Evolutionary conservation across 306 rosid species (phyloP), one percentile per base, ranked within the genome.

Genomic region (Ammopiptanthus mongolicus): DNA sequence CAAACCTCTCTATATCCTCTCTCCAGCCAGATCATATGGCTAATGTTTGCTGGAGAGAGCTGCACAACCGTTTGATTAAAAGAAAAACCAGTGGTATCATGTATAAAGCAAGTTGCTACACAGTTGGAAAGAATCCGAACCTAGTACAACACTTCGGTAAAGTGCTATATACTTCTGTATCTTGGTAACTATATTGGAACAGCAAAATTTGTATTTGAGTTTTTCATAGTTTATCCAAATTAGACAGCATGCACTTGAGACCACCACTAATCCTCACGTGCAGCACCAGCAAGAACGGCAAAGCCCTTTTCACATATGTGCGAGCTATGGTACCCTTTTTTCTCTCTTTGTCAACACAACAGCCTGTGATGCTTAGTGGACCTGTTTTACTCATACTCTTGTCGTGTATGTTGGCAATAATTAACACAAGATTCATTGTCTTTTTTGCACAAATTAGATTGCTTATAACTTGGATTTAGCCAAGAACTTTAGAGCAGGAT

Each of bases 341-440:
- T 36, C 0, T 6, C 41, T 9, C 6, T 36, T 36, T 36, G 9
- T 63, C 69, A 73, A 73, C 39, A 78, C 11, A 69, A 69, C 57
- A 57, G 68, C 39, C 39, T 66, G 79, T 66, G 61, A 50, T 71
- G 51, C n/a, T 15, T 18, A 39, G 15, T 73, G 60, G 33, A n/a
- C 21, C 19, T 42, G 6, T 18, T 61, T 12, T 42, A 4, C 53
- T 17, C 71, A 48, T 74, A 21, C 53, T 53, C 25, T 37, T 80
- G 76, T 80, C 58, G 29, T 44, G 29, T 57, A 12, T 25, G 55
- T 73, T 60, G 51, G 9, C 75, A 73, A 57, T 80, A 74, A 73
- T 80, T 66, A 37, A 33, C 50, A 41, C 3, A 17, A 60, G 4
- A 36, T 61, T 62, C 67, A 31, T 33, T 44, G 74, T 36, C 58